These are phyloP conservation scores for Vitis vinifera DNA, from an alignment of 164 flowering plant genomes.

Conservation along the genomic window DNA sequence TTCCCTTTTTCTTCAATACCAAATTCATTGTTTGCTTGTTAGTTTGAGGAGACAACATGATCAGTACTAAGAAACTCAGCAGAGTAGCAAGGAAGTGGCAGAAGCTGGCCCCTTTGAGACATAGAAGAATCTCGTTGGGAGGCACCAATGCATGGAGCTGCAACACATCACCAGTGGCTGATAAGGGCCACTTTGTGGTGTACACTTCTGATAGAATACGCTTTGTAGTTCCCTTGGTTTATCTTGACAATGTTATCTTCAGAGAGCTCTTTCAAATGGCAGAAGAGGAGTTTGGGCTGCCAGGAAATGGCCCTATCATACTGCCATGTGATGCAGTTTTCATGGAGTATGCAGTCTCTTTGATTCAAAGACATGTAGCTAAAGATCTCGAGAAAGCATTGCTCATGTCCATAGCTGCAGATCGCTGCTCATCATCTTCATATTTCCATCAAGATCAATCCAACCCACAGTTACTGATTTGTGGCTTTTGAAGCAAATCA, in stretches of 20 bases:
- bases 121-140: not conserved
- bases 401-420: not conserved
- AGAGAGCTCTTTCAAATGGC: slow-evolving; percentile 15
- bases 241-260: not conserved
- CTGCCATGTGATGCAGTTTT: slow-evolving; percentile 12
- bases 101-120: not conserved
- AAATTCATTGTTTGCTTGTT: no score
- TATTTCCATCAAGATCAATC: not conserved
- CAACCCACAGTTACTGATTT: not conserved
- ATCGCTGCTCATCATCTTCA: not conserved
- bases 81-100: not conserved
- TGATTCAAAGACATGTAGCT: not conserved
- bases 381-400: slow-evolving; percentile 4
- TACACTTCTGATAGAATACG: slow-evolving; percentile 4
- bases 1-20: no score
- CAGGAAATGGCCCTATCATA: slow-evolving; percentile 9
- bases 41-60: not conserved
- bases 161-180: not conserved
- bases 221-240: not conserved
- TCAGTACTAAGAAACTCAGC: not conserved
- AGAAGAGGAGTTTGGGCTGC: slow-evolving; percentile 14
- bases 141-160: not conserved
- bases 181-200: slow-evolving; percentile 12
- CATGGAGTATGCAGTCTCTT: slow-evolving; percentile 6
- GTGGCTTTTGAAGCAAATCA: not conserved